phyloP scores from a whole-genome alignment of 1,284 basidiomycete genomes.

The Ganoderma meredithae region DNA sequence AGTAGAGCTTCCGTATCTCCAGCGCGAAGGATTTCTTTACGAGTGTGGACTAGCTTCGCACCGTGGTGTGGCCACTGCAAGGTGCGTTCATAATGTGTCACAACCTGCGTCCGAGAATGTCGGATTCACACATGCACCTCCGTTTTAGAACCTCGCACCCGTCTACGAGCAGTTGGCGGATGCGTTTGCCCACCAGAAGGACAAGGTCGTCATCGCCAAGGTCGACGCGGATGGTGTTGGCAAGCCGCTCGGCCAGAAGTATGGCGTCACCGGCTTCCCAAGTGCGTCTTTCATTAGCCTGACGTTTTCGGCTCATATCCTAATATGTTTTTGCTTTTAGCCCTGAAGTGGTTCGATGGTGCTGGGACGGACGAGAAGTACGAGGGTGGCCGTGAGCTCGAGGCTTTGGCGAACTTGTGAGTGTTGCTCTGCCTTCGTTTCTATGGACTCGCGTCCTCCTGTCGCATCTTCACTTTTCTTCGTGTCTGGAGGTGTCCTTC shows the following conservation, averaged over 20 bases:
- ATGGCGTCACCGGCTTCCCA: conserved; percentile 86
- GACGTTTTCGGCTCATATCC: background rate
- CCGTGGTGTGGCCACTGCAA: conserved; percentile 92
- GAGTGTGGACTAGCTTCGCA: conserved; percentile 62
- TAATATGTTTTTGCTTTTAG: conserved; percentile 47
- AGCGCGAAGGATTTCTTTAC: background rate
- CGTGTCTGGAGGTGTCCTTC: background rate
- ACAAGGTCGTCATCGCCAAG: conserved; percentile 91
- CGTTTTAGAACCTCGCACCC: conserved; percentile 80
- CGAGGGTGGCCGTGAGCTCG: conserved; percentile 83
- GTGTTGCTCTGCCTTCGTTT: conserved; percentile 37
- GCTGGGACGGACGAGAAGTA: conserved; percentile 77
- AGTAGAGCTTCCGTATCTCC: conserved; percentile 43
- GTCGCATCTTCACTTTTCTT: too few species aligned
- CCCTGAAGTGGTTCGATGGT: conserved; percentile 90
- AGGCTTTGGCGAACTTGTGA: conserved; percentile 79
- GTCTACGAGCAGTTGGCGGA: conserved; percentile 90
- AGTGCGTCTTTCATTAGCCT: conserved; percentile 60
- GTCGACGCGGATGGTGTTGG: conserved; percentile 92
- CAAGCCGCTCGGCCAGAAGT: conserved; percentile 74
- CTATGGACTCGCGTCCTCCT: background rate
- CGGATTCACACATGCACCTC: conserved; percentile 3
- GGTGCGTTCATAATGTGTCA: conserved; percentile 46
- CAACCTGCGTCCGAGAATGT: conserved; percentile 6
- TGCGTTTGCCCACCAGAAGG: conserved; percentile 78